A percentile compares a stretch with the other conserved stretches of the same genome.
phyloP scores from a whole-genome alignment of 2,329 filamentous ascomycete species.

The Stemphylium lycopersici region DNA sequence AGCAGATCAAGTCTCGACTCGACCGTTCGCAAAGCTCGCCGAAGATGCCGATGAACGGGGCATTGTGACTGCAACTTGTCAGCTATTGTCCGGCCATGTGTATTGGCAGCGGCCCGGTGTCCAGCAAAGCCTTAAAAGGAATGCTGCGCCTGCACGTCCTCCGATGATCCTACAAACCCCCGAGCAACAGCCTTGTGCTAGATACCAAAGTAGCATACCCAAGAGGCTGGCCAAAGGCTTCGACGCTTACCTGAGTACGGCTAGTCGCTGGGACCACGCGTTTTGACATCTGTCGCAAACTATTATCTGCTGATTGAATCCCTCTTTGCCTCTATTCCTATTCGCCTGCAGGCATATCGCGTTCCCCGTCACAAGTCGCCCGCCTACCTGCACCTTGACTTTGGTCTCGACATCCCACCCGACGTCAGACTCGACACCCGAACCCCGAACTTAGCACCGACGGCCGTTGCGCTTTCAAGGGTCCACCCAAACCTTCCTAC shows the following conservation, averaged over 20 bases:
- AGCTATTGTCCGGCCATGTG: conserved; percentile 3
- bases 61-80: neutral
- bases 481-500: neutral
- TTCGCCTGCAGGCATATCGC: conserved; percentile 6
- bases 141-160: conserved; percentile 6
- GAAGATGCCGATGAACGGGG: conserved; percentile 25
- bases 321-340: conserved; percentile 14
- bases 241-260: conserved; percentile 16
- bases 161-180: conserved; percentile 3
- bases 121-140: conserved; percentile 3
- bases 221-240: conserved; percentile 3
- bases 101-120: conserved; percentile 17
- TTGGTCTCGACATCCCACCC: conserved; percentile 3
- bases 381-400: neutral
- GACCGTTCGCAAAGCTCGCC: conserved; percentile 10
- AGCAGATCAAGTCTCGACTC: conserved; percentile 18
- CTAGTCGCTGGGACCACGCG: conserved; percentile 31
- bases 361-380: neutral
- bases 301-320: conserved; percentile 36
- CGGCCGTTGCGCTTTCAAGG: conserved; percentile 2
- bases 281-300: conserved; percentile 38
- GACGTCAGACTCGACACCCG: conserved; percentile 1
- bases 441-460: neutral
- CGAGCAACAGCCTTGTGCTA: neutral
- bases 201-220: neutral